A percentile compares a stretch with the other conserved stretches of the same genome.
Conservation (phyloP, 2,329 filamentous ascomycete species). For the Tolypocladium inflatum region DNA sequence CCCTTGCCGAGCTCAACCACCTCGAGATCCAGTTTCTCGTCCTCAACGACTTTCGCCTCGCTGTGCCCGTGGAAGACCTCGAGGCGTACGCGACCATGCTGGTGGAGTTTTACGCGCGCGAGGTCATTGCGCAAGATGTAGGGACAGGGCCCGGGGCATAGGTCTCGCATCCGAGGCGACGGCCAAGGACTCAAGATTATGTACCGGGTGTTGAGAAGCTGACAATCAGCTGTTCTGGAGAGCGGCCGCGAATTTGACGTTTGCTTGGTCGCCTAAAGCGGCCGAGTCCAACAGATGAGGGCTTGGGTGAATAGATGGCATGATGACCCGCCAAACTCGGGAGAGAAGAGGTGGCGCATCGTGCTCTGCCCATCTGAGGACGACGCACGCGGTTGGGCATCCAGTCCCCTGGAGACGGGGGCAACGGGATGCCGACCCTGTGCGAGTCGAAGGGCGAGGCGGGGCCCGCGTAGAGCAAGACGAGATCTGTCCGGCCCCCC, state of each 20-base stretch:
- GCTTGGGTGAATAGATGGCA: neutral
- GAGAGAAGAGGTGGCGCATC: neutral
- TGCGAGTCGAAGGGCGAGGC: neutral
- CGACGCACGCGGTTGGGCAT: neutral
- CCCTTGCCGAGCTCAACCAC: slow-evolving; percentile 87
- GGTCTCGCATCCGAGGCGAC: neutral
- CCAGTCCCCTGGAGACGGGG: neutral
- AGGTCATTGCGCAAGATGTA: slow-evolving; percentile 50
- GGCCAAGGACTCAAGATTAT: neutral
- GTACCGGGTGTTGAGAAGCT: neutral
- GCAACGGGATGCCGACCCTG: neutral
- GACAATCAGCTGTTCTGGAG: neutral
- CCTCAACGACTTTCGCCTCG: slow-evolving; percentile 90
- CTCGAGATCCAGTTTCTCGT: slow-evolving; percentile 92
- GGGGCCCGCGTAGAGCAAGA: neutral
- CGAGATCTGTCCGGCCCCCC: neutral
- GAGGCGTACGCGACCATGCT: slow-evolving; percentile 98
- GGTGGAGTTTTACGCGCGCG: slow-evolving; percentile 92
- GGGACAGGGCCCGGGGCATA: neutral
- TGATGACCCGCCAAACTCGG: neutral
- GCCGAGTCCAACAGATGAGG: neutral
- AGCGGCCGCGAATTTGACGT: neutral
- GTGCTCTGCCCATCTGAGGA: neutral
- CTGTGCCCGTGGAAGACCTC: slow-evolving; percentile 86
- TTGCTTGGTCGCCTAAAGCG: neutral